Conservation (phyloP, 2,329 filamentous ascomycete genomes). For the Botrytis paeoniae region DNA sequence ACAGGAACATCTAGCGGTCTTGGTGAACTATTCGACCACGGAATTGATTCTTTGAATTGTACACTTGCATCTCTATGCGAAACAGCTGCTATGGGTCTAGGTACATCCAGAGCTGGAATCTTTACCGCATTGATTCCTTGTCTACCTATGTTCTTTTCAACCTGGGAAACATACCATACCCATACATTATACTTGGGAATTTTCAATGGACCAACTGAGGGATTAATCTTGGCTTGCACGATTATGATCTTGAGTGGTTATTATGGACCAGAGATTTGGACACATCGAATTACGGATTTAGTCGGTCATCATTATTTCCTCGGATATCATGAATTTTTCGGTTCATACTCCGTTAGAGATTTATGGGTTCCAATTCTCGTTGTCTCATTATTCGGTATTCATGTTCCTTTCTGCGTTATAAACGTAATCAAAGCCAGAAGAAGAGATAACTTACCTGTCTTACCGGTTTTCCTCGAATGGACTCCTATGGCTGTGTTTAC, state of each 20-base stretch:
- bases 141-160: slow-evolving; percentile 98
- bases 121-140: slow-evolving; percentile 91
- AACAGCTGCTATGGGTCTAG: slow-evolving; percentile 89
- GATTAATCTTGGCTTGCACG: slow-evolving; percentile 79
- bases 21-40: slow-evolving; percentile 96
- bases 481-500: slow-evolving; percentile 84
- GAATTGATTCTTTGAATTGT: slow-evolving; percentile 97
- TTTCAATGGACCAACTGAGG: slow-evolving; percentile 96
- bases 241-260: slow-evolving; percentile 86
- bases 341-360: slow-evolving; percentile 74
- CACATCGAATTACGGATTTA: slow-evolving; percentile 66
- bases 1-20: slow-evolving; percentile 93
- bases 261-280: slow-evolving; percentile 87
- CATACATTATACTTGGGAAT: slow-evolving; percentile 95
- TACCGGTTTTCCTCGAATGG: slow-evolving; percentile 90
- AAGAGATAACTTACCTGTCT: slow-evolving; percentile 67
- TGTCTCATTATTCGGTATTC: slow-evolving; percentile 62
- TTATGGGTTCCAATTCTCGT: slow-evolving; percentile 78
- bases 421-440: slow-evolving; percentile 80
- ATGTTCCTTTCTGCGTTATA: slow-evolving; percentile 84
- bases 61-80: slow-evolving; percentile 88
- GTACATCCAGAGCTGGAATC: slow-evolving; percentile 77
- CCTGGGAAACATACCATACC: slow-evolving; percentile 99
- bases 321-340: slow-evolving; percentile 57
- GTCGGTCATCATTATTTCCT: slow-evolving; percentile 58